These are phyloP conservation scores for Iberis amara DNA, from an alignment of 441 rosid species.

Conservation along the genomic window DNA sequence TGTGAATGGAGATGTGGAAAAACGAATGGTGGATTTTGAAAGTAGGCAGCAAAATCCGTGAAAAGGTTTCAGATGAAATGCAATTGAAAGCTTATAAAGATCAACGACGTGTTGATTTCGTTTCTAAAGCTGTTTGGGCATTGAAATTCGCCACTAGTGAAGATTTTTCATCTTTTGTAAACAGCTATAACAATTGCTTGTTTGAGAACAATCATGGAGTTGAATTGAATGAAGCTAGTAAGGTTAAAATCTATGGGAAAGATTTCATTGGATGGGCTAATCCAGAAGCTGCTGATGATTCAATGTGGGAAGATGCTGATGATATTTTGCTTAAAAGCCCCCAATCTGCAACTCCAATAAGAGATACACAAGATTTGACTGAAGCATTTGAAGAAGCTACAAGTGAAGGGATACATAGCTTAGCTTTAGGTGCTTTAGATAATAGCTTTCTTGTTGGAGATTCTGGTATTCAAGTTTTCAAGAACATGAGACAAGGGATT, in stretches of 20 bases:
- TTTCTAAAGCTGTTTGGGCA: conserved; percentile 81
- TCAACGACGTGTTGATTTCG: conserved; percentile 87
- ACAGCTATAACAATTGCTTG: conserved; percentile 57
- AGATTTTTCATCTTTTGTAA: conserved; percentile 45
- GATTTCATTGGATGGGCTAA: conserved; percentile 91
- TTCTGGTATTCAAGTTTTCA: conserved; percentile 87
- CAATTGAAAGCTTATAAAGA: conserved; percentile 61
- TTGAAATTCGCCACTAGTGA: conserved; percentile 60
- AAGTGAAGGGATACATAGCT: conserved; percentile 81
- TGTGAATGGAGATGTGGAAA: conserved; percentile 37
- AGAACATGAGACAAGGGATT: conserved; percentile 83
- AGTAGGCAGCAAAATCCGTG: conserved; percentile 58
- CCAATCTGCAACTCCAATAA: conserved; percentile 44
- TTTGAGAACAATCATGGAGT: conserved; percentile 79
- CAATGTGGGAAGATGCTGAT: conserved; percentile 96
- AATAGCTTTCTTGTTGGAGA: conserved; percentile 91
- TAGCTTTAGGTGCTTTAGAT: conserved; percentile 93
- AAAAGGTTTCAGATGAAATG: conserved; percentile 60
- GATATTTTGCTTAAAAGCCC: conserved; percentile 59
- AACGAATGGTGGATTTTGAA: conserved; percentile 72
- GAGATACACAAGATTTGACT: conserved; percentile 60
- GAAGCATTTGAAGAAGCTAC: conserved; percentile 93
- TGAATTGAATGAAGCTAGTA: conserved; percentile 71
- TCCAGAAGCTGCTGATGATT: conserved; percentile 90
- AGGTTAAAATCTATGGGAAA: conserved; percentile 75